Evolutionary conservation across 257 asterid genomes (phyloP).

Genomic region (Linaria vulgaris): DNA sequence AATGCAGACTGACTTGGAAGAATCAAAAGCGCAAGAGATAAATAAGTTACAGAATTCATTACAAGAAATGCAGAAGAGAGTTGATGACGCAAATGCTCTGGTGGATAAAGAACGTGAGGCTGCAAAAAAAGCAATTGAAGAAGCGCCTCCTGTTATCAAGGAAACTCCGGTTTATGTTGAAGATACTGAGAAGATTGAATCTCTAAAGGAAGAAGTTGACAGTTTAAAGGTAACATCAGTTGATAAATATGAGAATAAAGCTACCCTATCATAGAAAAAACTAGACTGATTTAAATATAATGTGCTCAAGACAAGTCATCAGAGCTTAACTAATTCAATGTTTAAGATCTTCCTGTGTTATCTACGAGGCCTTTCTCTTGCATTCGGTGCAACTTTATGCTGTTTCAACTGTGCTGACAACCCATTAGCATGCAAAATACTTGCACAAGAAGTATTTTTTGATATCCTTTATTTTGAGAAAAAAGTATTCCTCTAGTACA

Average conservation of each 20-base stretch:
- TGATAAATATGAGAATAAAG: slow-evolving; percentile 21
- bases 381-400: not conserved
- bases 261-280: slow-evolving; percentile 3
- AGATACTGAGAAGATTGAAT: slow-evolving; percentile 76
- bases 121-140: slow-evolving; percentile 86
- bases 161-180: slow-evolving; percentile 87
- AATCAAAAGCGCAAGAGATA: slow-evolving; percentile 75
- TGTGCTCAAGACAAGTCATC: slow-evolving; percentile 2
- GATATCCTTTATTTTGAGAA: not conserved
- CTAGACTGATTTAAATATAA: not conserved
- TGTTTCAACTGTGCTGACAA: not conserved
- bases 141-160: slow-evolving; percentile 91
- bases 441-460: not conserved
- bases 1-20: slow-evolving; percentile 89
- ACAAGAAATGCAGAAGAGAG: slow-evolving; percentile 75
- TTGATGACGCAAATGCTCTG: slow-evolving; percentile 69
- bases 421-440: no score
- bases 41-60: slow-evolving; percentile 62
- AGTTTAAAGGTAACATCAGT: slow-evolving; percentile 61
- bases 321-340: not conserved
- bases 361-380: slow-evolving; percentile 3
- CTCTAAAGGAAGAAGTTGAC: slow-evolving; percentile 67
- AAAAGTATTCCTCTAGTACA: not conserved
- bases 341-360: not conserved
- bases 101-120: slow-evolving; percentile 79